These are phyloP conservation scores for Crucihimalaya himalaica DNA, from an alignment of 345 rosid genomes.

Conservation along the genomic window DNA sequence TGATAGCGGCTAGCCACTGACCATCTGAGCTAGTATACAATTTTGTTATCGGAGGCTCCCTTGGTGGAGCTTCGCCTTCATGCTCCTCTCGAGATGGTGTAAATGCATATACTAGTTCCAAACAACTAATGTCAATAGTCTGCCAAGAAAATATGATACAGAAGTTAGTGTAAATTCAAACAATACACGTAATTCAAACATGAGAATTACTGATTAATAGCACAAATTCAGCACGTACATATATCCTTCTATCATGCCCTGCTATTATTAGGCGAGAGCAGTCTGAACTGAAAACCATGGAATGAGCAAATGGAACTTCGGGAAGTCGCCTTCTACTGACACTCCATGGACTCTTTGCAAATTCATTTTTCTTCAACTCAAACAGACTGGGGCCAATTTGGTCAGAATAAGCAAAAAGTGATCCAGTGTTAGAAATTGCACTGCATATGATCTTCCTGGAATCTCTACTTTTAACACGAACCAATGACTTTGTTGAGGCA, in stretches of 20 bases:
- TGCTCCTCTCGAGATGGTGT: slow-evolving; percentile 58
- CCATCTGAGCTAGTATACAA: slow-evolving; percentile 84
- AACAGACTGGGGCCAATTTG: slow-evolving; percentile 64
- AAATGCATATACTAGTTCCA: slow-evolving; percentile 59
- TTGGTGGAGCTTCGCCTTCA: slow-evolving; percentile 49
- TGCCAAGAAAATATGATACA: slow-evolving; percentile 32
- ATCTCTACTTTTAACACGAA: slow-evolving; percentile 71
- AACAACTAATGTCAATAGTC: slow-evolving; percentile 69
- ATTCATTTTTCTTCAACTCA: slow-evolving; percentile 56
- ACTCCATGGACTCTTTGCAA: slow-evolving; percentile 54
- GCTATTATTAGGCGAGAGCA: slow-evolving; percentile 67
- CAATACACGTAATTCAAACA: not conserved
- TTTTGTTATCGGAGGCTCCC: slow-evolving; percentile 86
- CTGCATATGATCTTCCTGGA: slow-evolving; percentile 83
- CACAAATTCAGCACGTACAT: slow-evolving; percentile 51
- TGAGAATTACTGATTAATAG: not conserved
- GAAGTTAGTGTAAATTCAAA: slow-evolving; percentile 1
- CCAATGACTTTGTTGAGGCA: slow-evolving; percentile 64
- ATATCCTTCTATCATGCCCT: slow-evolving; percentile 78
- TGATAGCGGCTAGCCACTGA: slow-evolving; percentile 90
- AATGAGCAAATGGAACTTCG: slow-evolving; percentile 68
- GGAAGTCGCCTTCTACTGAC: slow-evolving; percentile 72
- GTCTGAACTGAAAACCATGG: slow-evolving; percentile 80
- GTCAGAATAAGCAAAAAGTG: slow-evolving; percentile 80
- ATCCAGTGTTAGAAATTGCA: slow-evolving; percentile 73